Percentiles rank a stretch among this genome's conserved stretches.
Conservation (phyloP, 163 green algal species). For the Scenedesmus sp. region DNA sequence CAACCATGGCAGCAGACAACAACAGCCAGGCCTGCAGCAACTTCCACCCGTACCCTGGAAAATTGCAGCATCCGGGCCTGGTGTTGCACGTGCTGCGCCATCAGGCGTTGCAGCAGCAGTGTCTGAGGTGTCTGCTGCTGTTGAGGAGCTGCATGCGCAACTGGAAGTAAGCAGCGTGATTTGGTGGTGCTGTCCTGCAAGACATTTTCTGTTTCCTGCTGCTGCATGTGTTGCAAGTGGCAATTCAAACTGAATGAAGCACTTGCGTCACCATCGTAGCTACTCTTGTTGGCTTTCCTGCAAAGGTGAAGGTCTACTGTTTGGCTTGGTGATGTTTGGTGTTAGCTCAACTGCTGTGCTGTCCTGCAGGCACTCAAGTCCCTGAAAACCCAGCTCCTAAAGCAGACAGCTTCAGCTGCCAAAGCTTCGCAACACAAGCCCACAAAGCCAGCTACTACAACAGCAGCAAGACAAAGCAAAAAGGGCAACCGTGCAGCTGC, state of each 20-base stretch:
- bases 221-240: too few relatives aligned
- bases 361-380: constrained; percentile 27
- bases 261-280: neutral
- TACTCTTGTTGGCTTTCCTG: neutral
- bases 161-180: neutral
- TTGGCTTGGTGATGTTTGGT: neutral
- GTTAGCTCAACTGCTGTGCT: neutral
- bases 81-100: neutral
- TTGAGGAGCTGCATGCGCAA: neutral
- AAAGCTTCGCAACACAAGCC: constrained; percentile 3
- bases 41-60: neutral
- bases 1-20: neutral
- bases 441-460: neutral
- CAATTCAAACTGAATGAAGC: neutral
- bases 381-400: constrained; percentile 5
- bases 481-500: neutral
- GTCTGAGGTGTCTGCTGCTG: neutral
- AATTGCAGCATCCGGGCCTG: neutral
- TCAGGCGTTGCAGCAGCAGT: constrained; percentile 8
- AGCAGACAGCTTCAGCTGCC: constrained; percentile 22
- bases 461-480: neutral
- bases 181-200: neutral
- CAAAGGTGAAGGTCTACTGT: neutral
- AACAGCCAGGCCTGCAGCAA: neutral
- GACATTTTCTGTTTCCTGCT: neutral